Evolutionary conservation across 2,329 filamentous ascomycete species (phyloP).

Genomic region (Pseudodiploospora longispora): DNA sequence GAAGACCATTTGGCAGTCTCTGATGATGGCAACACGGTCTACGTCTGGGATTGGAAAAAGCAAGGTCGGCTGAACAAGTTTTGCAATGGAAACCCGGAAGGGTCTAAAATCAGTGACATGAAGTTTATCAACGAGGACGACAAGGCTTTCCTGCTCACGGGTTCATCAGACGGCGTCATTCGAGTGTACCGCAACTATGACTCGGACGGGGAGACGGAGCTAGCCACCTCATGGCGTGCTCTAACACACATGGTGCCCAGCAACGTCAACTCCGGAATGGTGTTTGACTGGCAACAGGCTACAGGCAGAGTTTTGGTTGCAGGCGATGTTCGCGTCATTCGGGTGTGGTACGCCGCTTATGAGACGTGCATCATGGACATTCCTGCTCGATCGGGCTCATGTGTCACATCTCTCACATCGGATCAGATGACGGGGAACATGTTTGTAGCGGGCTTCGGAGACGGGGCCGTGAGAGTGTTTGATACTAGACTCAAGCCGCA

Average conservation of each 20-base stretch:
- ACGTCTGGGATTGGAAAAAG: constrained; percentile 88
- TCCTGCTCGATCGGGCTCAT: constrained; percentile 85
- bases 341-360: constrained; percentile 90
- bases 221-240: constrained; percentile 86
- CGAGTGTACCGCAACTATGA: constrained; percentile 93
- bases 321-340: constrained; percentile 89
- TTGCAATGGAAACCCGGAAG: constrained; percentile 86
- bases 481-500: constrained; percentile 78
- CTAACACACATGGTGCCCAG: constrained; percentile 89
- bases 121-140: constrained; percentile 99
- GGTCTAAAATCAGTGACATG: constrained; percentile 88
- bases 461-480: constrained; percentile 89
- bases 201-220: constrained; percentile 62
- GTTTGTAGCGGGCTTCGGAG: constrained; percentile 93
- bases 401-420: constrained; percentile 90
- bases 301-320: constrained; percentile 91
- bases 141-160: constrained; percentile 87
- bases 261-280: constrained; percentile 89
- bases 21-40: constrained; percentile 85
- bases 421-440: constrained; percentile 97
- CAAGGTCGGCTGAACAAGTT: constrained; percentile 71
- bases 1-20: constrained; percentile 92
- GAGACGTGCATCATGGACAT: constrained; percentile 94
- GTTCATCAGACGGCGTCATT: constrained; percentile 89
- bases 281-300: constrained; percentile 99